A percentile compares a stretch with the other conserved stretches of the same genome.
Evolutionary conservation across 192 early-diverging fungal species (phyloP).

Genomic region (Bifiguratus adelaidae): DNA sequence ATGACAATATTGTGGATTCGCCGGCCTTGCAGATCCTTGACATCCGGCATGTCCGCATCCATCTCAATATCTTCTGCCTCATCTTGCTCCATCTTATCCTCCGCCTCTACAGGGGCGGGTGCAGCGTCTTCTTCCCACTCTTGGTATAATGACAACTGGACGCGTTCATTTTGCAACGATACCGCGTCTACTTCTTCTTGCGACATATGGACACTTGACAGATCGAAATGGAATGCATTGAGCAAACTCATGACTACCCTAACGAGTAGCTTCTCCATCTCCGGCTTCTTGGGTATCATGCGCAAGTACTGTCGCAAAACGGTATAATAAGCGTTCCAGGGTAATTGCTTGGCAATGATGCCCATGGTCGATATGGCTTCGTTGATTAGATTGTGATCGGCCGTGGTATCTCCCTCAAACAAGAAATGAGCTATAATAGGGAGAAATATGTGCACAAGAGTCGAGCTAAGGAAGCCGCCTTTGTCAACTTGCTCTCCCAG

Average conservation of each 20-base stretch:
- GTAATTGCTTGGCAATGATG: constrained; percentile 50
- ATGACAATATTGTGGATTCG: constrained; percentile 70
- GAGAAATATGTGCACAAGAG: constrained; percentile 62
- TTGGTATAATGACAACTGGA: constrained; percentile 9
- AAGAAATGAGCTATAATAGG: constrained; percentile 87
- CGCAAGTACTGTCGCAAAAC: constrained; percentile 64
- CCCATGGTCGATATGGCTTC: constrained; percentile 75
- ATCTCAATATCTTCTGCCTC: constrained; percentile 16
- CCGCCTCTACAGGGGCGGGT: too few species aligned
- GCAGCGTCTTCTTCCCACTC: constrained; percentile 9
- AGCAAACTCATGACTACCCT: constrained; percentile 71
- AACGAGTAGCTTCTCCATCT: constrained; percentile 74
- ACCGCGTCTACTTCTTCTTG: constrained; percentile 22
- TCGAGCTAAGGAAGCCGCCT: constrained; percentile 31
- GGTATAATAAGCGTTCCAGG: constrained; percentile 80
- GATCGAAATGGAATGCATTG: constrained; percentile 89
- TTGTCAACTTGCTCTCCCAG: constrained; percentile 41
- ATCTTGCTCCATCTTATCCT: constrained; percentile 19
- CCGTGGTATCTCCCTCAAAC: constrained; percentile 54
- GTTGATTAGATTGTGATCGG: constrained; percentile 69
- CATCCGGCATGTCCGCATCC: too few species aligned
- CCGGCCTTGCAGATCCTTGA: constrained; percentile 24
- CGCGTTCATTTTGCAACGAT: neutral
- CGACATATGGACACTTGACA: constrained; percentile 44
- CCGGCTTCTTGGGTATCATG: constrained; percentile 46